Conservation (phyloP, 2,329 filamentous ascomycete species). For the Ophiocordyceps polyrhachis-furcata region DNA sequence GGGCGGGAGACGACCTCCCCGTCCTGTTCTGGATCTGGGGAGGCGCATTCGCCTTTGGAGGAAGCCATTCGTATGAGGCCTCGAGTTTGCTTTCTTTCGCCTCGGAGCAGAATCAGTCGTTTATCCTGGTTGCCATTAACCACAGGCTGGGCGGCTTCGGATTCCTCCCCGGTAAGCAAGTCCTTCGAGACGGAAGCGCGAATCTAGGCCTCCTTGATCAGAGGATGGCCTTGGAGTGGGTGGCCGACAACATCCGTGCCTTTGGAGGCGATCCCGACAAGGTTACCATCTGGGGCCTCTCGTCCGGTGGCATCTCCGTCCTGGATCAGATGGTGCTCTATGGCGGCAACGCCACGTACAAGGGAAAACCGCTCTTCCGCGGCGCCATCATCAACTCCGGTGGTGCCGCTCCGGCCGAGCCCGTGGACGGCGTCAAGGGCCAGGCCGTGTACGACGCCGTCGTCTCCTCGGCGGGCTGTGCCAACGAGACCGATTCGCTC, state of each 20-base stretch:
- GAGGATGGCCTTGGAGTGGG: conserved; percentile 54
- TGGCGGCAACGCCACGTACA: conserved; percentile 54
- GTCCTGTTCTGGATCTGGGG: conserved; percentile 57
- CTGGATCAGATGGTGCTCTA: conserved; percentile 61
- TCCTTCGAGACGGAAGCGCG: conserved; percentile 44
- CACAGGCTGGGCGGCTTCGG: conserved; percentile 61
- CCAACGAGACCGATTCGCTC: conserved; percentile 34
- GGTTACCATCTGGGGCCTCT: conserved; percentile 66
- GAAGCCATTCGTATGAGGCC: conserved; percentile 32
- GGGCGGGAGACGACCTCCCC: conserved; percentile 35
- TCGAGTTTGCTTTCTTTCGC: conserved; percentile 25
- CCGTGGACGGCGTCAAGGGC: conserved; percentile 45
- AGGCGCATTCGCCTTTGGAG: conserved; percentile 41
- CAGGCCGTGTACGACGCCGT: conserved; percentile 47
- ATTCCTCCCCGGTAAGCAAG: conserved; percentile 50
- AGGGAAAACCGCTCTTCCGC: conserved; percentile 55
- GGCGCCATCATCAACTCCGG: conserved; percentile 65
- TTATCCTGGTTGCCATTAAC: conserved; percentile 61
- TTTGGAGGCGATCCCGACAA: conserved; percentile 68
- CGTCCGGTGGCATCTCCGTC: conserved; percentile 52
- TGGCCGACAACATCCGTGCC: conserved; percentile 54
- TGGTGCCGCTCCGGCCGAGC: conserved; percentile 38
- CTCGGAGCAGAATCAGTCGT: conserved; percentile 26
- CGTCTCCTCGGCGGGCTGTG: conserved; percentile 42
- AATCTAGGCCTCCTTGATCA: conserved; percentile 62